Base-by-base conservation (phyloP, 2,329 filamentous ascomycete genomes). In the Xylaria sp. region DNA sequence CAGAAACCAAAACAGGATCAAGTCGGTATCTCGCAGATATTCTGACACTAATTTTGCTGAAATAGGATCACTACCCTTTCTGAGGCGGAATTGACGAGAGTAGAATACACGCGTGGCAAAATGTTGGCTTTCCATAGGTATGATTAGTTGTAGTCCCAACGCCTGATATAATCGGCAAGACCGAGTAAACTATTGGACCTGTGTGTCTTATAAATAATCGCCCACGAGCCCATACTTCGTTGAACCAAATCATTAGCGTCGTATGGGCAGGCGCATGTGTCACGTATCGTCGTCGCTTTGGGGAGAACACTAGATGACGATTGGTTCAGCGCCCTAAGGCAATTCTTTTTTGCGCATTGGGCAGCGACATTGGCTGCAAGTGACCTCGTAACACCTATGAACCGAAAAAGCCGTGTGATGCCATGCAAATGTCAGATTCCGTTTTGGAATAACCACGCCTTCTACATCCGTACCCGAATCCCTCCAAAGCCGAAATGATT, bases 341-440 rank as follows among this genome's bases (percentile, higher is more conserved):
- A 71, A 71, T 57, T 67, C 47, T 66, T 70, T 68, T 66, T 64
- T 60, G 58, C 58, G 70, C 71, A 73, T 74, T 74, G 55, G 64
- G 71, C 71, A 74, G 73, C 72, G 68, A 73, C 71, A 72, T 72
- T 70, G 68, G 69, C 73, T 75, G 73, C 72, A 68, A 73, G 69
- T 71, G 70, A 74, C 73, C 73, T 74, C 72, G 66, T 73, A 74
- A 75, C 73, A 75, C 73, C 72, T 74, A 73, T 72, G 72, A 75
- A 74, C 73, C 72, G 71, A 73, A 73, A 73, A 73, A 74, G 71
- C 73, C 72, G 70, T 73, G 71, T 73, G 72, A 75, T 75, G 73
- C 73, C 73, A 75, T 75, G 73, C 72, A 74, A 74, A 75, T 73
- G 72, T 73, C 72, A 74, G 67, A 73, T 74, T 72, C 72, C 72